Percentiles rank a stretch among this genome's conserved stretches.
Conservation (phyloP, 345 rosid genomes). For the Pugionium dolabratum region DNA sequence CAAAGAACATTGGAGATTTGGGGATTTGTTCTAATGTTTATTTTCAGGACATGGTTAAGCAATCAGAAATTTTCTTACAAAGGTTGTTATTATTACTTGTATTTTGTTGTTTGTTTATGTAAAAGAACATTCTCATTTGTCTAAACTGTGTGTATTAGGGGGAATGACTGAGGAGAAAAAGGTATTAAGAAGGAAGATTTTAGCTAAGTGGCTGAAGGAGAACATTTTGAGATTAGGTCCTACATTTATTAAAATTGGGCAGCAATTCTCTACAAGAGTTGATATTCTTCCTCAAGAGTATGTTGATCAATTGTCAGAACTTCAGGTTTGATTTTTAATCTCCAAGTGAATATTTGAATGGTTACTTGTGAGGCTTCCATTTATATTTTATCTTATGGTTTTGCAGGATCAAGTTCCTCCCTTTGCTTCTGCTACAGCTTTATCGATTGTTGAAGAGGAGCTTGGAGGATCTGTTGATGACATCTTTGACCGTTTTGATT, state of each 20-base stretch:
- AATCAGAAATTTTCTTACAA: constrained; percentile 80
- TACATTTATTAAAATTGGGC: constrained; percentile 96
- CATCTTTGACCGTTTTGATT: constrained; percentile 77
- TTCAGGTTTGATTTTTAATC: constrained; percentile 63
- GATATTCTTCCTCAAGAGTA: constrained; percentile 98
- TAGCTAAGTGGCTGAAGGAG: constrained; percentile 96
- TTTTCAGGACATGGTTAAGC: constrained; percentile 81
- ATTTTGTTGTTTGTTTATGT: not conserved
- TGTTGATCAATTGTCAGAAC: constrained; percentile 94
- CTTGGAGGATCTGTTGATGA: constrained; percentile 73
- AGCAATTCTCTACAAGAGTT: constrained; percentile 96
- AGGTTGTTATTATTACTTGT: constrained; percentile 47
- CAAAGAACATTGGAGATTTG: constrained; percentile 97
- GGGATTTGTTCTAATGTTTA: constrained; percentile 78
- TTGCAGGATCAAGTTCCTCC: constrained; percentile 99
- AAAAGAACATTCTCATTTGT: not conserved
- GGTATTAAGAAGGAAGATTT: constrained; percentile 59
- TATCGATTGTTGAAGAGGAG: constrained; percentile 86
- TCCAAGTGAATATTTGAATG: not conserved
- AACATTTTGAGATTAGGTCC: constrained; percentile 91
- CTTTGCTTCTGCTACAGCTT: constrained; percentile 86
- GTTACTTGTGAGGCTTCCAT: not conserved
- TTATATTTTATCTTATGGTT: not conserved
- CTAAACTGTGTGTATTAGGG: constrained; percentile 46
- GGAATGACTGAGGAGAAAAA: constrained; percentile 90